Percentiles rank a stretch among this genome's conserved stretches.
These are phyloP conservation scores for Solanum peruvianum DNA, from an alignment of 257 asterid genomes.

Conservation along the genomic window DNA sequence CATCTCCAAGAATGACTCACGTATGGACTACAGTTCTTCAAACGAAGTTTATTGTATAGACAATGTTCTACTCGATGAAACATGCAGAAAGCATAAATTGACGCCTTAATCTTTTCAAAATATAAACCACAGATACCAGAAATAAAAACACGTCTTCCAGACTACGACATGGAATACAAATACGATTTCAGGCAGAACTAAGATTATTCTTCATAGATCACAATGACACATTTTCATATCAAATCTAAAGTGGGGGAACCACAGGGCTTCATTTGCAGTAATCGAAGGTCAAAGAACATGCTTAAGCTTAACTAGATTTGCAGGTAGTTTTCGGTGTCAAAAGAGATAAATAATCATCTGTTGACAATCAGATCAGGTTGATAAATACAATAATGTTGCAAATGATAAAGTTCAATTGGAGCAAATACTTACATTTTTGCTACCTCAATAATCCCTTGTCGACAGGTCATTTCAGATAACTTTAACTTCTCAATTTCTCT, in stretches of 20 bases:
- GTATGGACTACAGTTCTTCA: neutral
- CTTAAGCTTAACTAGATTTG: neutral
- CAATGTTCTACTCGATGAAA: neutral
- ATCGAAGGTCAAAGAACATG: neutral
- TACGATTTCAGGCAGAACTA: neutral
- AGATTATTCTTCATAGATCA: neutral
- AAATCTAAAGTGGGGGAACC: neutral
- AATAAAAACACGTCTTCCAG: neutral
- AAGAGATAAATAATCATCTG: neutral
- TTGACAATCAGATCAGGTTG: neutral
- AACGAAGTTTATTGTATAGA: neutral
- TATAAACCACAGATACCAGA: neutral
- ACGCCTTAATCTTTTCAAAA: neutral
- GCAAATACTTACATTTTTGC: conserved; percentile 73
- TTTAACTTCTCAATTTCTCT: conserved; percentile 87
- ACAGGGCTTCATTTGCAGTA: neutral
- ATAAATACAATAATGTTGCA: neutral
- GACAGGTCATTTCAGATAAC: conserved; percentile 89
- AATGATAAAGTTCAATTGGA: neutral
- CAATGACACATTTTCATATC: neutral
- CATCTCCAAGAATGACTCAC: neutral
- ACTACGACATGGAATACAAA: neutral
- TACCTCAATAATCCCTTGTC: conserved; percentile 87
- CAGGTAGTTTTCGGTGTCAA: neutral
- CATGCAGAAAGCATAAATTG: neutral